Evolutionary conservation across 768 basidiomycete species (phyloP).

Genomic region (Psilocybe sp.): DNA sequence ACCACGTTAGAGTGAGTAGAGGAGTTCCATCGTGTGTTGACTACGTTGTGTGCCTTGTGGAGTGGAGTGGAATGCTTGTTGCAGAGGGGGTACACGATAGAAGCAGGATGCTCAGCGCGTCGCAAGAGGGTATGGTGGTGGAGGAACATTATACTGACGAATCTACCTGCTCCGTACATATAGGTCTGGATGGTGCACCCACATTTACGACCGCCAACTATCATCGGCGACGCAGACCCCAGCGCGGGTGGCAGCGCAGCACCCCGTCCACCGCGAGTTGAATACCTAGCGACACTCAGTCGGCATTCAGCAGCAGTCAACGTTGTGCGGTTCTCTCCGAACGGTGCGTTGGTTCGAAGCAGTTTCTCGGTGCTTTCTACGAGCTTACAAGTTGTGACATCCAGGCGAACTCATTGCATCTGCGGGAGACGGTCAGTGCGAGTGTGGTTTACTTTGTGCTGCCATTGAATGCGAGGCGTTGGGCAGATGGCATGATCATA

Average conservation of each 20-base stretch:
- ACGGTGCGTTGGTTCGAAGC: constrained; percentile 48
- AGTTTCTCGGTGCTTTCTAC: not conserved
- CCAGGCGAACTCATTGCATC: constrained; percentile 90
- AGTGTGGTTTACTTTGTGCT: constrained; percentile 6
- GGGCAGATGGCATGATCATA: constrained; percentile 93
- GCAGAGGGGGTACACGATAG: not conserved
- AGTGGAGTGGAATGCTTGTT: constrained; percentile 1
- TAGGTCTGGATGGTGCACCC: constrained; percentile 96
- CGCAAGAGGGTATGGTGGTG: no score
- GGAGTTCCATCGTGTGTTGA: not conserved
- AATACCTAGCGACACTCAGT: constrained; percentile 91
- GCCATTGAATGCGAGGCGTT: constrained; percentile 6
- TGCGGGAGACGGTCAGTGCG: constrained; percentile 86
- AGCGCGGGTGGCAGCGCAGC: constrained; percentile 22
- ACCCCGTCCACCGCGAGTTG: constrained; percentile 73
- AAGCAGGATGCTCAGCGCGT: not conserved
- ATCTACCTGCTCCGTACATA: not conserved
- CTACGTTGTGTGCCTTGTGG: not conserved
- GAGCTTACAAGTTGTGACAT: constrained; percentile 4
- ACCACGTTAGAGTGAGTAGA: constrained; percentile 86
- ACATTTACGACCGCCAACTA: constrained; percentile 70
- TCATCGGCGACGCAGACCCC: constrained; percentile 41
- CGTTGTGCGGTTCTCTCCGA: constrained; percentile 93
- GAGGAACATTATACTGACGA: no score
- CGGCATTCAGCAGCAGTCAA: constrained; percentile 95